phyloP scores from a whole-genome alignment of 2,329 filamentous ascomycete genomes.

The Anisogramma anomala region DNA sequence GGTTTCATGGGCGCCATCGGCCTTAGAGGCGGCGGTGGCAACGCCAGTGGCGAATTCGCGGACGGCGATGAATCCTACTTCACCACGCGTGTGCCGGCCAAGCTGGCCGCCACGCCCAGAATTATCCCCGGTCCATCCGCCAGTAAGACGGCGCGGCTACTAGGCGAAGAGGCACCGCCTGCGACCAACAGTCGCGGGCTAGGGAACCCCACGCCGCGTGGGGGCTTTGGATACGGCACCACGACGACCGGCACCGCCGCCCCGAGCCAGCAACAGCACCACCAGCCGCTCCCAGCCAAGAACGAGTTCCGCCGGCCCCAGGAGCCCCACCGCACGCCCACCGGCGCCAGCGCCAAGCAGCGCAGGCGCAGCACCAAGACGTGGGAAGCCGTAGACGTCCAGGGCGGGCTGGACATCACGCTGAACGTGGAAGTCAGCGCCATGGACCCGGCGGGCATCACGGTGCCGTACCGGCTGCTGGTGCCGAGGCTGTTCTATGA shows the following conservation, averaged over 20 bases:
- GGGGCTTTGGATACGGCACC: conserved; percentile 2
- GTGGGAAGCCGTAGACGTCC: conserved; percentile 59
- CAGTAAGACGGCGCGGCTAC: conserved; percentile 9
- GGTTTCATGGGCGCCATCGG: conserved; percentile 16
- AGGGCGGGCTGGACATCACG: conserved; percentile 75
- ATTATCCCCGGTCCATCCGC: conserved; percentile 5
- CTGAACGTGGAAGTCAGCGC: conserved; percentile 83
- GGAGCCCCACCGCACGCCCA: conserved; percentile 58
- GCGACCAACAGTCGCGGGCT: conserved; percentile 1
- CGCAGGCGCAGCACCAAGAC: conserved; percentile 37
- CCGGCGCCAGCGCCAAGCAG: conserved; percentile 53
- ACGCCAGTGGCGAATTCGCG: conserved; percentile 36
- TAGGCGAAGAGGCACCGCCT: conserved; percentile 9
- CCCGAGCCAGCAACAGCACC: neutral
- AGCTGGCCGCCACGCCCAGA: conserved; percentile 13
- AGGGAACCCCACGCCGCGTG: neutral
- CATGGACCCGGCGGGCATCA: conserved; percentile 77
- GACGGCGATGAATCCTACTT: conserved; percentile 49
- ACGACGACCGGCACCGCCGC: neutral
- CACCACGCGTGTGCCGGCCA: conserved; percentile 27
- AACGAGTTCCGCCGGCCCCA: conserved; percentile 16
- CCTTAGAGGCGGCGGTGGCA: conserved; percentile 26
- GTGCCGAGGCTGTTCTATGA: conserved; percentile 65
- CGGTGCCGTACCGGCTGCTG: conserved; percentile 73
- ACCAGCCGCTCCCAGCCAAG: conserved; percentile 10